A percentile compares a stretch with the other conserved stretches of the same genome.
Evolutionary conservation across 2,329 filamentous ascomycete species (phyloP).

Genomic region (Mycosphaerella arachidis): DNA sequence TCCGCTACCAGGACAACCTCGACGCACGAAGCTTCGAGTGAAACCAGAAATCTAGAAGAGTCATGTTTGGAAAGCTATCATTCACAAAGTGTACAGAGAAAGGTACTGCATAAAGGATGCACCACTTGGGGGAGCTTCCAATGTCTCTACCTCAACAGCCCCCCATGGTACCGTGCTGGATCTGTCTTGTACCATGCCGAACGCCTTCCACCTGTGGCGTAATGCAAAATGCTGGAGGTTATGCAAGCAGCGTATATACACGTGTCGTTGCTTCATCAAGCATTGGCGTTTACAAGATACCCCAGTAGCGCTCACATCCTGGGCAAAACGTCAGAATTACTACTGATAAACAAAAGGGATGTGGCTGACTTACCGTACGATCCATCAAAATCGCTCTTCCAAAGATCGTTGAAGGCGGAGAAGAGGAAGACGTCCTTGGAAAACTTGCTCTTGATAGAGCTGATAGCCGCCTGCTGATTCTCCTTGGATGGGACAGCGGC

Average conservation of each 20-base stretch:
- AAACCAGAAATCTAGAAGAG: background rate
- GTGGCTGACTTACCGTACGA: conserved; percentile 40
- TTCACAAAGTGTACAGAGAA: background rate
- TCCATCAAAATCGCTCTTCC: conserved; percentile 60
- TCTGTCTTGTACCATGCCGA: background rate
- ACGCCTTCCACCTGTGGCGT: background rate
- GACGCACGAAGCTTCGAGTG: no score
- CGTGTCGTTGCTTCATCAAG: background rate
- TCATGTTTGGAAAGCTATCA: background rate
- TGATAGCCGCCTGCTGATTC: conserved; percentile 63
- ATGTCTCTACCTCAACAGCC: background rate
- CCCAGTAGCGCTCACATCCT: conserved; percentile 74
- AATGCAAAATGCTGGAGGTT: background rate
- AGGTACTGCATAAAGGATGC: background rate
- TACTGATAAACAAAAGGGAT: conserved; percentile 41
- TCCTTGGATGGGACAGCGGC: conserved; percentile 62
- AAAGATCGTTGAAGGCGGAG: conserved; percentile 72
- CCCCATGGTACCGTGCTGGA: background rate
- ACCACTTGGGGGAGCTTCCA: background rate
- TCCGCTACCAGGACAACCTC: no score
- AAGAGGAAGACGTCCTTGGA: conserved; percentile 63
- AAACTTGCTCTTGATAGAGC: conserved; percentile 60
- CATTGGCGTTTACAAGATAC: conserved; percentile 10
- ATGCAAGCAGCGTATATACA: background rate
- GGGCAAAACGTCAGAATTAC: background rate